Base-by-base conservation (phyloP, 75 land plant genomes). In the Picea sitchensis region DNA sequence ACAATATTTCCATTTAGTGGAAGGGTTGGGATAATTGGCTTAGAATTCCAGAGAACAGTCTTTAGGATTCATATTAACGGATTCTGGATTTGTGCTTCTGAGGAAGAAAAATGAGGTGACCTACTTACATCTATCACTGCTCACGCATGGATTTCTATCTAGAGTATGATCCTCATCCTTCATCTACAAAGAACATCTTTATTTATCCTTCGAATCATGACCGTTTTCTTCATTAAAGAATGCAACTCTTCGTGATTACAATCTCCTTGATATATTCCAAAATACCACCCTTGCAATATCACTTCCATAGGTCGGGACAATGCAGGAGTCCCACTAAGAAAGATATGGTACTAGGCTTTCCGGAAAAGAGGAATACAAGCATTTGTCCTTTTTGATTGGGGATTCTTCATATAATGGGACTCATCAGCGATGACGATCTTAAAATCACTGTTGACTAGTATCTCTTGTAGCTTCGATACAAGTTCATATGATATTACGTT, bases 361-460 rank as follows among this genome's bases (percentile, higher is more conserved):
- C 92, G 90, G 47, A 96, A 64, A 62, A 96, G 78, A 14, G 99
- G 99, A 79, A 96, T 83, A 61, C 88, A 88, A 76, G 95, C 91
- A 82, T 65, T 83, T 73, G 99, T 96, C 77, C 97, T 82, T 83
- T 96, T 96, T 76, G 99, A 97, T 87, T 92, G 95, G 58, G 92
- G 92, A 90, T 94, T 96, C 81, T 96, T 96, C 81, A 96, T 23
- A 44, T 92, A 96, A 80, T 96, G 99, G 47, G 99, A 90, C 77
- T 94, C 99, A 82, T 96, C 97, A 79, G 99, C 99, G 82, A 96
- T 90, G 17, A 96, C 90, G 83, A 94, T 84, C 99, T 96, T 91
- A 75, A 92, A 96, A 47, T 89, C 86, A 58, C 84, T 82, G 31
- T 88, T 76, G 78, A 86, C 56, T 61, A 94, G 86, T 6, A 76